Percentiles rank a stretch among this genome's conserved stretches.
phyloP scores from a whole-genome alignment of 164 flowering plant genomes.

The Chimonanthus praecox region DNA sequence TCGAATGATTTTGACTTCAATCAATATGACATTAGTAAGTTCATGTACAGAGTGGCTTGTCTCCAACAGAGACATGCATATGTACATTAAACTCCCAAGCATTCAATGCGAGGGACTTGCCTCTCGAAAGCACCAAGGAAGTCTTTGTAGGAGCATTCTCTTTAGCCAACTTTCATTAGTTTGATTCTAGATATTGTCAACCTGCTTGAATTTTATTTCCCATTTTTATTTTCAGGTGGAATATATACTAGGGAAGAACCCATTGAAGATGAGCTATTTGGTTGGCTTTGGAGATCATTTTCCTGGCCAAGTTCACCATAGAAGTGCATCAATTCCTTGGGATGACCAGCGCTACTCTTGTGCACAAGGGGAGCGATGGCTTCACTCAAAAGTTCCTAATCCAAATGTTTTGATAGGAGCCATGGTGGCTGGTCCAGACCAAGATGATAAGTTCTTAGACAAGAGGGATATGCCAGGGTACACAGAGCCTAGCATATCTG shows the following conservation, averaged over 20 bases:
- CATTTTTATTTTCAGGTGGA: slow-evolving; percentile 27
- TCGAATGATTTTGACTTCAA: too few species aligned
- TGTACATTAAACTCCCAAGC: too few species aligned
- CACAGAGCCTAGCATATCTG: slow-evolving; percentile 56
- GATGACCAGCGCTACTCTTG: slow-evolving; percentile 37
- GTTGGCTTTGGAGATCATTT: slow-evolving; percentile 49
- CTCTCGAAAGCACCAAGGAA: not conserved
- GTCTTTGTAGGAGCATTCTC: not conserved
- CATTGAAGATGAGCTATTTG: slow-evolving; percentile 65
- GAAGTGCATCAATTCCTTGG: slow-evolving; percentile 56
- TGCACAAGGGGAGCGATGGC: slow-evolving; percentile 43
- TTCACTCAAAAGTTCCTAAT: slow-evolving; percentile 31
- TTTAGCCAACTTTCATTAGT: not conserved
- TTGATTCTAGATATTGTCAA: not conserved
- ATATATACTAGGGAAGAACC: slow-evolving; percentile 65
- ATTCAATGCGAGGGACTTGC: not conserved
- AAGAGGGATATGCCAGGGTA: slow-evolving; percentile 29
- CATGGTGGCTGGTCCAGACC: slow-evolving; percentile 65
- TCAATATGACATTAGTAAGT: too few species aligned
- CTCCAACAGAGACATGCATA: too few species aligned
- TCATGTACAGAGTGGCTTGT: too few species aligned
- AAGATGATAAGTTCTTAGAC: slow-evolving; percentile 39
- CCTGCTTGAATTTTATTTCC: not conserved
- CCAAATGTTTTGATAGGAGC: slow-evolving; percentile 50
- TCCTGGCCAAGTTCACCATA: slow-evolving; percentile 57